Evolutionary conservation across 2,329 filamentous ascomycete genomes (phyloP).

Genomic region (Cladosporium austrohemisphaericum): DNA sequence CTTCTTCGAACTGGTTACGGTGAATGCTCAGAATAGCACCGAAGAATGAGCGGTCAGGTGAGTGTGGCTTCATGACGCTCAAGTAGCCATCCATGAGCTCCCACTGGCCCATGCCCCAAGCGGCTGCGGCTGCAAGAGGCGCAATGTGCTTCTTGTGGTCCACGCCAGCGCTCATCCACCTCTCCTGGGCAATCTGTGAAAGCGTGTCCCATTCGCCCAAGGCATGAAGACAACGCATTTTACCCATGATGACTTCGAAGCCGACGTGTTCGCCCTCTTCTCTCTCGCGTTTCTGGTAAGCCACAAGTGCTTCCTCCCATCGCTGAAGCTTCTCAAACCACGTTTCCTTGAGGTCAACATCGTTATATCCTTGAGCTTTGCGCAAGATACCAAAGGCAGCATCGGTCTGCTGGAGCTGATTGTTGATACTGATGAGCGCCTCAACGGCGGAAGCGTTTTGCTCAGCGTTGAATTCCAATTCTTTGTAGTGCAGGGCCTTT

Average conservation of each 20-base stretch:
- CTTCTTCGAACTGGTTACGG: conserved; percentile 90
- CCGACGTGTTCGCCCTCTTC: conserved; percentile 57
- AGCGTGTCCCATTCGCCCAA: conserved; percentile 96
- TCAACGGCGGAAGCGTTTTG: conserved; percentile 94
- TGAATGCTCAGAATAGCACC: conserved; percentile 93
- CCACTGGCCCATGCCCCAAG: conserved; percentile 96
- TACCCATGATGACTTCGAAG: conserved; percentile 97
- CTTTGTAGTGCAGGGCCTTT: conserved; percentile 97
- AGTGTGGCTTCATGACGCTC: conserved; percentile 87
- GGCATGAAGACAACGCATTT: conserved; percentile 97
- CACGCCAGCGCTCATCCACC: conserved; percentile 74
- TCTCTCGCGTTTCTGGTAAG: conserved; percentile 84
- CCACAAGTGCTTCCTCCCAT: conserved; percentile 93
- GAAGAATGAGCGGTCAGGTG: conserved; percentile 95
- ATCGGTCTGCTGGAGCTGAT: conserved; percentile 97
- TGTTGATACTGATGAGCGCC: conserved; percentile 98
- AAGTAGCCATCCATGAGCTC: conserved; percentile 98
- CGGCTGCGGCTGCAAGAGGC: conserved; percentile 87
- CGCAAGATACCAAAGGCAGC: conserved; percentile 96
- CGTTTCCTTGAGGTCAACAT: conserved; percentile 93
- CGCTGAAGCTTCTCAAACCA: conserved; percentile 99
- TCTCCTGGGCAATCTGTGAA: conserved; percentile 82
- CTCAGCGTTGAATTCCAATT: conserved; percentile 95
- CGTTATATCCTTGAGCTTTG: conserved; percentile 91
- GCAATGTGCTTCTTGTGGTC: conserved; percentile 90